Conservation (phyloP, 805 yeast species). For the Blastobotrys muscicola region DNA sequence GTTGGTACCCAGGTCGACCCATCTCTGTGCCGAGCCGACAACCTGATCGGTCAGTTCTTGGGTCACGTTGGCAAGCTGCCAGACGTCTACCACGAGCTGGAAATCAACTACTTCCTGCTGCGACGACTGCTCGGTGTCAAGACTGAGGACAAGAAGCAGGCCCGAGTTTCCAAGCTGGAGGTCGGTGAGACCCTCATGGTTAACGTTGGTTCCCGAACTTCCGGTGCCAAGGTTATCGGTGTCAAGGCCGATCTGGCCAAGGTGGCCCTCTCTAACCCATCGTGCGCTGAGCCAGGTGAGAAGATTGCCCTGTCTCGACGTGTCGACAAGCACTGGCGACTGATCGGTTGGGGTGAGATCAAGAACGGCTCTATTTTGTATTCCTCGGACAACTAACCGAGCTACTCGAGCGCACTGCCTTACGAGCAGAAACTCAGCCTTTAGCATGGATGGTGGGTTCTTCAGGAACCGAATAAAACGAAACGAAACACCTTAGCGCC, state of each 20-base stretch:
- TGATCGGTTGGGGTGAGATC: constrained; percentile 99
- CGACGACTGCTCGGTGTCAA: constrained; percentile 97
- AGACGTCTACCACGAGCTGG: constrained; percentile 92
- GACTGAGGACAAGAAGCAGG: constrained; percentile 94
- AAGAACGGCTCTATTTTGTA: constrained; percentile 56
- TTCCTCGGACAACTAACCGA: too few species aligned
- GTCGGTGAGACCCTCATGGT: constrained; percentile 97
- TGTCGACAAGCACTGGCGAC: constrained; percentile 99
- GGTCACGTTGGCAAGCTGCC: constrained; percentile 97
- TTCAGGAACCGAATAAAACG: too few species aligned
- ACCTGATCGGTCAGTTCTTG: constrained; percentile 97
- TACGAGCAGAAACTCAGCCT: background rate
- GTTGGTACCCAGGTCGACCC: constrained; percentile 99
- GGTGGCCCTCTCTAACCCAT: constrained; percentile 92
- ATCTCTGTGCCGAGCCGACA: constrained; percentile 97
- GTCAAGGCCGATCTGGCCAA: constrained; percentile 99
- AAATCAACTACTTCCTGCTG: constrained; percentile 90
- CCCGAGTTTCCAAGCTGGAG: constrained; percentile 90
- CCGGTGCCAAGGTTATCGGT: constrained; percentile 97
- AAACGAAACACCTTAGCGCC: too few species aligned
- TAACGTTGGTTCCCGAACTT: constrained; percentile 97
- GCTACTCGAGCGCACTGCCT: constrained; percentile 5
- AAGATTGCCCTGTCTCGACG: constrained; percentile 98
- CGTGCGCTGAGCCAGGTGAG: constrained; percentile 97
- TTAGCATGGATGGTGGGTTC: background rate